phyloP scores from a whole-genome alignment of 2,329 filamentous ascomycete species.

The Tympanopsis confertula region DNA sequence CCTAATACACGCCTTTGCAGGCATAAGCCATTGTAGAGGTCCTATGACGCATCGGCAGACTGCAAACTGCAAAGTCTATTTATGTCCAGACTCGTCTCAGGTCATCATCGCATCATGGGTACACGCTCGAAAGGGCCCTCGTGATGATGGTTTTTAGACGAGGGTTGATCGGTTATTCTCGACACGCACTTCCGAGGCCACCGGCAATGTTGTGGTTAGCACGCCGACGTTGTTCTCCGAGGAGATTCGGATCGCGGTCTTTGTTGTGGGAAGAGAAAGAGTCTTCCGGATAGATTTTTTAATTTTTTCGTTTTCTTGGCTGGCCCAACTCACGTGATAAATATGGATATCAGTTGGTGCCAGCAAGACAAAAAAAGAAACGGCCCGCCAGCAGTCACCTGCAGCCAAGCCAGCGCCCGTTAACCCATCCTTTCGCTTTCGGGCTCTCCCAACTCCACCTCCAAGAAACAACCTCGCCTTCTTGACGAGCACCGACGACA shows the following conservation, averaged over 20 bases:
- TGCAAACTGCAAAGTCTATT: too few relatives aligned
- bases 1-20: too few relatives aligned
- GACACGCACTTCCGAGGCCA: conserved; percentile 43
- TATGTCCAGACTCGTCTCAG: conserved; percentile 51
- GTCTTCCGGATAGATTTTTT: conserved; percentile 8
- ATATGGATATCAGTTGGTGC: conserved; percentile 30
- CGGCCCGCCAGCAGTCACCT: too few relatives aligned
- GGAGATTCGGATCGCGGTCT: conserved; percentile 19
- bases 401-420: too few relatives aligned
- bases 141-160: conserved; percentile 60
- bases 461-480: neutral
- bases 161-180: conserved; percentile 40
- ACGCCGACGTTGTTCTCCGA: conserved; percentile 20
- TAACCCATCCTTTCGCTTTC: neutral
- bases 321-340: too few relatives aligned
- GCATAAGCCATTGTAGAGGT: too few relatives aligned
- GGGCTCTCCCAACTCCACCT: neutral
- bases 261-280: conserved; percentile 9
- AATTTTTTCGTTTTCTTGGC: too few relatives aligned
- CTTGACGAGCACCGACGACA: too few relatives aligned
- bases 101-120: conserved; percentile 59
- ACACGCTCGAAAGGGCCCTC: conserved; percentile 49
- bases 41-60: too few relatives aligned
- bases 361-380: too few relatives aligned
- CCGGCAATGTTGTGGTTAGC: conserved; percentile 22